phyloP scores from a whole-genome alignment of 306 rosid species.

The Trifolium pratense region DNA sequence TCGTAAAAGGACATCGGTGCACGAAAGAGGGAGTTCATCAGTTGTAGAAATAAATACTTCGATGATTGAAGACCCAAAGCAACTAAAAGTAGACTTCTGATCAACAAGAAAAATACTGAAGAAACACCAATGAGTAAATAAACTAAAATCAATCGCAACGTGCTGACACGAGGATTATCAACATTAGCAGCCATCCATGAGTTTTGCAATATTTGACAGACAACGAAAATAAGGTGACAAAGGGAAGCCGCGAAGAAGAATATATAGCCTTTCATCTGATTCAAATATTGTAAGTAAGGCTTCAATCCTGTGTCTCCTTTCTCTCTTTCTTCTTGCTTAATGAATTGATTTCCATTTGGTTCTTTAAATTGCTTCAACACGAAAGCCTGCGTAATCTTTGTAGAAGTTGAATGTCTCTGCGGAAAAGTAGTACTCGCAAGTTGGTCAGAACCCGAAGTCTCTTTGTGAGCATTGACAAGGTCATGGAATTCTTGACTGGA shows the following conservation, averaged over 20 bases:
- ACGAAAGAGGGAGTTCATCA: not conserved
- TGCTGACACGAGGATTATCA: not conserved
- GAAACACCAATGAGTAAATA: not conserved
- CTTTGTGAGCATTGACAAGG: not conserved
- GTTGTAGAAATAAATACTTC: not conserved
- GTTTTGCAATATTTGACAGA: not conserved
- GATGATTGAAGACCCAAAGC: not conserved
- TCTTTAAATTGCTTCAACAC: not conserved
- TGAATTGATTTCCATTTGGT: not conserved
- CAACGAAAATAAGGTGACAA: not conserved
- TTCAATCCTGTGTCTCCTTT: not conserved
- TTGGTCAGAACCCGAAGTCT: not conserved
- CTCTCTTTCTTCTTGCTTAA: not conserved
- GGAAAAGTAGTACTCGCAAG: not conserved
- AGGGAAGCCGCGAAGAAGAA: not conserved
- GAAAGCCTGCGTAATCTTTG: not conserved
- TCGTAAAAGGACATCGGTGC: not conserved
- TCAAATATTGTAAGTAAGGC: not conserved
- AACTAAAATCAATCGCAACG: not conserved
- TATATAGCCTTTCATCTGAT: not conserved
- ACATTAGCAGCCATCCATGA: not conserved
- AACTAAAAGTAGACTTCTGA: not conserved
- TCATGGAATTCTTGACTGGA: not conserved
- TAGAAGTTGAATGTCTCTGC: not conserved
- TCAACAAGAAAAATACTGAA: not conserved